phyloP scores from a whole-genome alignment of 2,329 filamentous ascomycete genomes.

The Aureobasidium melanogenum region DNA sequence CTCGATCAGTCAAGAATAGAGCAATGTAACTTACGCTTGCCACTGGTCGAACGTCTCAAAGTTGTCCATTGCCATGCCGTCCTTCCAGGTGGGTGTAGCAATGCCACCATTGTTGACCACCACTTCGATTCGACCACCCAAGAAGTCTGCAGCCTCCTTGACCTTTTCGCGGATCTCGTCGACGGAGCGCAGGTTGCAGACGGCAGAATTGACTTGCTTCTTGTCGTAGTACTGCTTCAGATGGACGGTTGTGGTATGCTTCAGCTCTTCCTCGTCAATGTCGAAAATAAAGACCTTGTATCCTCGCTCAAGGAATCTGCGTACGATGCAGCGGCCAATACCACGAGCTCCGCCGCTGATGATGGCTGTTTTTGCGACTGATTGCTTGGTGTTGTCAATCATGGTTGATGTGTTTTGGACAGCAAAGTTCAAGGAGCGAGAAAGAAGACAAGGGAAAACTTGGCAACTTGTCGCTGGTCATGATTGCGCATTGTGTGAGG shows the following conservation, averaged over 20 bases:
- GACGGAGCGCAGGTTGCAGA: conserved; percentile 26
- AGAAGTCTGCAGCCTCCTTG: conserved; percentile 24
- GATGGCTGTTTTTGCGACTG: conserved; percentile 14
- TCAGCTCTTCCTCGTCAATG: conserved; percentile 29
- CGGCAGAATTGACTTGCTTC: conserved; percentile 14
- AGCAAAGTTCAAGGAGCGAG: not conserved
- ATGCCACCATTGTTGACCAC: conserved; percentile 34
- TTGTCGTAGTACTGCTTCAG: conserved; percentile 20
- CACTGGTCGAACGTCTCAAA: conserved; percentile 28
- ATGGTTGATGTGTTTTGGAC: not conserved
- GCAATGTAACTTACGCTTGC: conserved; percentile 19
- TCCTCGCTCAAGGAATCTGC: conserved; percentile 28
- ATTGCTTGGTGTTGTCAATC: not conserved
- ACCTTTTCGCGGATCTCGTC: conserved; percentile 25
- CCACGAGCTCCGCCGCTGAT: conserved; percentile 27
- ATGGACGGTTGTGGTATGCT: conserved; percentile 25
- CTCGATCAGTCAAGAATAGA: not conserved
- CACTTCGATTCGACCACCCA: conserved; percentile 28
- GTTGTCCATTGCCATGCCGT: conserved; percentile 25
- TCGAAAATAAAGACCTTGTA: conserved; percentile 34
- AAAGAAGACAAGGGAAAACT: not conserved
- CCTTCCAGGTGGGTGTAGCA: conserved; percentile 24
- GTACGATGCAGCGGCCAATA: conserved; percentile 27
- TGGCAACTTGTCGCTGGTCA: not conserved
- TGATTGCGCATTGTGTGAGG: not conserved